Conservation (phyloP, 805 yeast species). For the Metschnikowia orientalis region DNA sequence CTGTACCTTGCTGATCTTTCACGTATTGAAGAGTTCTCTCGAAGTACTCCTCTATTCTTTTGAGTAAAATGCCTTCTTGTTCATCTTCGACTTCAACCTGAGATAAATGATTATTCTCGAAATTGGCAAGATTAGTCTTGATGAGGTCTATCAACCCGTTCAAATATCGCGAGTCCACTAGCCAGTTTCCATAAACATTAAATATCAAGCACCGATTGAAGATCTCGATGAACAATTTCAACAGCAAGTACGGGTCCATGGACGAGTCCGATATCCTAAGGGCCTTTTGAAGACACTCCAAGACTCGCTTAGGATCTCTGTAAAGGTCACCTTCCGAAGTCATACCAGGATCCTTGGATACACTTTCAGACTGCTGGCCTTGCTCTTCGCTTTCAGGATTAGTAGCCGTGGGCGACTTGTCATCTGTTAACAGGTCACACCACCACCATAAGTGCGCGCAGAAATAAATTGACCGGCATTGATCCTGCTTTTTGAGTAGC, state of each 20-base stretch:
- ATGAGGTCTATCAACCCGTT: conserved; percentile 85
- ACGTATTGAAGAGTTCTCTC: conserved; percentile 71
- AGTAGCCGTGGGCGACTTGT: conserved; percentile 23
- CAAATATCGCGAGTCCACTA: conserved; percentile 69
- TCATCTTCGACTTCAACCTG: conserved; percentile 22
- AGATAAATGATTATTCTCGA: conserved; percentile 24
- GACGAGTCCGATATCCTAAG: conserved; percentile 91
- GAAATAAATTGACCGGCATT: conserved; percentile 82
- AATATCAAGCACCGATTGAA: conserved; percentile 81
- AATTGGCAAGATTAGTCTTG: conserved; percentile 54
- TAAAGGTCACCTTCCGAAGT: conserved; percentile 19
- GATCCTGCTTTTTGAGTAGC: conserved; percentile 86
- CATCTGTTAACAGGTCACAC: conserved; percentile 47
- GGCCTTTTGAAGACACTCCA: conserved; percentile 88
- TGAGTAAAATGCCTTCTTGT: conserved; percentile 27
- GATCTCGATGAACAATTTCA: conserved; percentile 85
- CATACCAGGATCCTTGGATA: conserved; percentile 20
- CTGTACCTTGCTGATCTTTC: conserved; percentile 60
- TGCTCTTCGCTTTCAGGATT: conserved; percentile 16
- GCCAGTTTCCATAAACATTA: conserved; percentile 72
- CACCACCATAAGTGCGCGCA: conserved; percentile 97
- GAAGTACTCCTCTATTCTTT: conserved; percentile 41
- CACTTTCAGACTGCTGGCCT: conserved; percentile 19
- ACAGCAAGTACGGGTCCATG: conserved; percentile 69
- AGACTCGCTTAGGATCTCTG: conserved; percentile 61